Evolutionary conservation across 1,284 basidiomycete species (phyloP), one percentile per base, ranked within the genome.

Genomic region (Thecaphora frezii): DNA sequence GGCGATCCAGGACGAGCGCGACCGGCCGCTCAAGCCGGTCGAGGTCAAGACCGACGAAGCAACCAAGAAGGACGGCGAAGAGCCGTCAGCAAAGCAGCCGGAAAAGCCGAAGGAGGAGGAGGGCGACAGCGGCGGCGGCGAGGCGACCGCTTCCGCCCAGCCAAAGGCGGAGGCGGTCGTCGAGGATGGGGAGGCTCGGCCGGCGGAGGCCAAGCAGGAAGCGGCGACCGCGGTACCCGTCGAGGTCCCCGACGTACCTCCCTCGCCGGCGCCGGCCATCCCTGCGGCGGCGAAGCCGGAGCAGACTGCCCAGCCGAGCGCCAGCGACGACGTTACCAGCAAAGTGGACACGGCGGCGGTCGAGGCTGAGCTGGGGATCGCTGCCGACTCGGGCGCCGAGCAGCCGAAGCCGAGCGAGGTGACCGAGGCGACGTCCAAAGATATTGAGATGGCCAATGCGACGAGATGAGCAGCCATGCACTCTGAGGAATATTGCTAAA

Each of bases 1-100:
- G 25, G 66, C 57, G 24, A 68, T 73, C 44, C 53, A 62, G 5
- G 53, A 62, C 26, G 64, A 66, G 26, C 52, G 56, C 12, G 62
- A 62, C 26, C 59, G 59, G 12, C 55, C 58, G 39, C 64, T 59
- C 10, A 58, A 57, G 38, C 28, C 46, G 5, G 41, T 13, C 38
- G 38, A 39, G 38, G 8, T 21, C 38, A 41, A 21, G 33, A 36
- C 10, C 10, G 33, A 10, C 10, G 33, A 36, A 36, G 33, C 18
- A 10, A 18, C 33, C 33, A 10, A 10, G 10, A 36, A 18, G 10
- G 33, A 36, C 33, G 33, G 33, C 33, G 33, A 36, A 36, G 33
- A 10, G 33, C 10, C 10, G 33, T 10, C 10, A 18, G 33, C 10
- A 18, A 36, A 36, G 10, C 10, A 36, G 33, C 18, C 33, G 33